A percentile compares a stretch with the other conserved stretches of the same genome.
Evolutionary conservation across 257 asterid genomes (phyloP).

Genomic region (Vinca minor): DNA sequence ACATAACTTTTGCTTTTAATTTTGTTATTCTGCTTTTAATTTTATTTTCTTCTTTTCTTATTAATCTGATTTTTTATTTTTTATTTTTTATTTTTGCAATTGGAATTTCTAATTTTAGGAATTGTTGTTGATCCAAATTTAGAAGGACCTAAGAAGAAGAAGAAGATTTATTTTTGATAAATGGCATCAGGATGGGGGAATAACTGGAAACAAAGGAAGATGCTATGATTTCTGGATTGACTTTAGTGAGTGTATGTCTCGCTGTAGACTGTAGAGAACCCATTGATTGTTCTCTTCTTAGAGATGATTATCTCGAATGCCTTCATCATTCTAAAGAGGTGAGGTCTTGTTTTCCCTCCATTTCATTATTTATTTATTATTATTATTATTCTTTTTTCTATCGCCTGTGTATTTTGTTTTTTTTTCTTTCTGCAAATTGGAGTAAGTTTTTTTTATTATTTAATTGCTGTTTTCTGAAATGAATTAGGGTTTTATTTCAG

Average conservation of each 20-base stretch:
- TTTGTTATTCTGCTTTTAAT: not conserved
- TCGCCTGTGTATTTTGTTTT: not conserved
- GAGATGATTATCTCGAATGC: conserved; percentile 96
- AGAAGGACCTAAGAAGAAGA: not conserved
- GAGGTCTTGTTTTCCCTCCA: not conserved
- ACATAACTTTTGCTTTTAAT: not conserved
- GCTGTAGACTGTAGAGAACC: conserved; percentile 84
- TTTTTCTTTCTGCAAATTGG: not conserved
- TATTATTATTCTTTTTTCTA: not conserved
- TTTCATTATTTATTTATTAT: not conserved
- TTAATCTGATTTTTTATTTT: not conserved
- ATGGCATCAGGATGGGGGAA: conserved; percentile 99
- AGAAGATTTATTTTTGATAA: too few species aligned
- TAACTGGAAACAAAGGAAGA: conserved; percentile 89
- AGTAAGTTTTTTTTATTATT: too few species aligned
- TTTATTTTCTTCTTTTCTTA: not conserved
- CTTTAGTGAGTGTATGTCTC: conserved; percentile 93
- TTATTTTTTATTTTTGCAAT: too few species aligned
- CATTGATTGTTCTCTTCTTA: conserved; percentile 74
- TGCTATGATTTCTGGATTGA: conserved; percentile 99
- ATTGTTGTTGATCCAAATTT: conserved; percentile 2
- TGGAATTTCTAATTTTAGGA: not conserved
- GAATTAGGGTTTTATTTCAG: not conserved
- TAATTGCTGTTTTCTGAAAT: not conserved
- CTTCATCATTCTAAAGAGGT: conserved; percentile 98